Evolutionary conservation across 2,329 filamentous ascomycete genomes (phyloP).

Genomic region (Leptographium galeiforme): DNA sequence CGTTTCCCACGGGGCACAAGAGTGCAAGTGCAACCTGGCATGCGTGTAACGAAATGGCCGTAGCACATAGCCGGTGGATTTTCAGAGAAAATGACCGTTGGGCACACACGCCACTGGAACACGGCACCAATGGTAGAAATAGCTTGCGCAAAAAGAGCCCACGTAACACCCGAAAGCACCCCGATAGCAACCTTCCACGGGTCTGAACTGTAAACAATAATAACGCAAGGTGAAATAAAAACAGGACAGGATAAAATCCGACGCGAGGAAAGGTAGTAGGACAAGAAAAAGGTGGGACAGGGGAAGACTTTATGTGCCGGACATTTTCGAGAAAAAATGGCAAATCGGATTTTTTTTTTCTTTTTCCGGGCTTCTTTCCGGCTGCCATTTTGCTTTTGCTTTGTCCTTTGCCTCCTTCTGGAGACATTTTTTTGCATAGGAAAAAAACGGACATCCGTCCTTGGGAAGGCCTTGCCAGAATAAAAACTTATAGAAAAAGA

Average conservation of each 20-base stretch:
- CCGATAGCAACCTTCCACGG: not conserved
- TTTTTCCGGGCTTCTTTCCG: not conserved
- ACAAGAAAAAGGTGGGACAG: not conserved
- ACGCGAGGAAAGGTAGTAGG: not conserved
- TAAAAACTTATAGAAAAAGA: not conserved
- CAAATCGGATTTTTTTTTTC: not conserved
- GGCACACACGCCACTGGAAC: constrained; percentile 15
- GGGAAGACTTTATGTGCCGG: not conserved
- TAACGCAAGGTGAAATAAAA: not conserved
- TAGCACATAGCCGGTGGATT: constrained; percentile 21
- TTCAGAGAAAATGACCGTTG: constrained; percentile 7
- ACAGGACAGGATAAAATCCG: not conserved
- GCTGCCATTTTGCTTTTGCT: not conserved
- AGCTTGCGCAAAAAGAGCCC: constrained; percentile 6
- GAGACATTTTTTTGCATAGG: not conserved
- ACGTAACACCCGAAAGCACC: constrained; percentile 1
- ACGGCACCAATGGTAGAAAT: constrained; percentile 18
- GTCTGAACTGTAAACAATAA: not conserved
- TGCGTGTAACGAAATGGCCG: constrained; percentile 14
- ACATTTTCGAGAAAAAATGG: not conserved
- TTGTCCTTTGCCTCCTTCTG: not conserved
- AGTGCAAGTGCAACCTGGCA: constrained; percentile 29
- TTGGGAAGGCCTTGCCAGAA: not conserved
- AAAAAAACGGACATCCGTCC: not conserved
- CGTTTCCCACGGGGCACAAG: constrained; percentile 17